Percentiles rank a stretch among this genome's conserved stretches.
These are phyloP conservation scores for Apiospora saccharicola DNA, from an alignment of 2,329 filamentous ascomycete species.

Conservation along the genomic window DNA sequence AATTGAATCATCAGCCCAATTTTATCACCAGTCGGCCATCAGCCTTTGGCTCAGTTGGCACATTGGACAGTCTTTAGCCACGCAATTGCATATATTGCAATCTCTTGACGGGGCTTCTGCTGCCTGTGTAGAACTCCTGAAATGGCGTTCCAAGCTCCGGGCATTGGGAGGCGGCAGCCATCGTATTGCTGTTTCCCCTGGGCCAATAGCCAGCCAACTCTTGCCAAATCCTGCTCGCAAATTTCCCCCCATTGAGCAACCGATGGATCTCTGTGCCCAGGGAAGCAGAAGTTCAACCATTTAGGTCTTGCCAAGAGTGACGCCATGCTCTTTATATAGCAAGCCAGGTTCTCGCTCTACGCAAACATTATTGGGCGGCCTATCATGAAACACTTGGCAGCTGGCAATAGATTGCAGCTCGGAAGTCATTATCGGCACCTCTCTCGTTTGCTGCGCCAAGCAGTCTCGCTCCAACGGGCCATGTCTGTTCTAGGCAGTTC, in stretches of 20 bases:
- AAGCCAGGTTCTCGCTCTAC: neutral
- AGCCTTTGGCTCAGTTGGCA: neutral
- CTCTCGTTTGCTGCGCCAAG: neutral
- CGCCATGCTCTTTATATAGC: neutral
- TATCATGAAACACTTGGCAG: constrained; percentile 12
- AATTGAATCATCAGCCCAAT: no score
- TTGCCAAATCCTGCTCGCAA: neutral
- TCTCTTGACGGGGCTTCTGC: neutral
- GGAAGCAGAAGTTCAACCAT: neutral
- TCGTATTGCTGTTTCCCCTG: neutral
- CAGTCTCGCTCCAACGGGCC: neutral
- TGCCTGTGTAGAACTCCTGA: neutral
- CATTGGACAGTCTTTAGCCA: neutral
- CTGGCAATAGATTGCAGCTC: constrained; percentile 5
- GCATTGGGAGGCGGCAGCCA: neutral
- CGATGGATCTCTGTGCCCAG: neutral
- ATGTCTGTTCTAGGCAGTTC: neutral
- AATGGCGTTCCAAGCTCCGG: neutral
- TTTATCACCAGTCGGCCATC: neutral
- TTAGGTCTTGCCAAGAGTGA: neutral
- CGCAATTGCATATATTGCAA: neutral
- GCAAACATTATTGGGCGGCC: neutral
- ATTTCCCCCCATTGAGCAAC: neutral
- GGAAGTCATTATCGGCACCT: neutral
- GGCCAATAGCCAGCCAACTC: neutral